These are phyloP conservation scores for Azolla pinnata DNA, from an alignment of 75 land plant genomes.

Conservation along the genomic window DNA sequence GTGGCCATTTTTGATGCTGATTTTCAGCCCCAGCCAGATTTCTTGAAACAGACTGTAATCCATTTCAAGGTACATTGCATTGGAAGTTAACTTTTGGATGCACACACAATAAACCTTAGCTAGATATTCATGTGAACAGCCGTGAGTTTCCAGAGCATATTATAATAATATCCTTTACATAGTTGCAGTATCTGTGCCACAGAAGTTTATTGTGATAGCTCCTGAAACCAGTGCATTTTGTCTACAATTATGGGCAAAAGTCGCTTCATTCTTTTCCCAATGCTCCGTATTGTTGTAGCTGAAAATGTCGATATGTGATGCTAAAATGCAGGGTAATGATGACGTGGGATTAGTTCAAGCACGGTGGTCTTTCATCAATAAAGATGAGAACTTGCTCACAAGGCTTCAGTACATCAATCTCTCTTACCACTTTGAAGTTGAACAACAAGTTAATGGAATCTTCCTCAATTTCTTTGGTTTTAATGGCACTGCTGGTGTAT, in stretches of 20 bases:
- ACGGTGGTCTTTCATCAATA: conserved; percentile 77
- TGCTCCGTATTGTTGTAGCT: neutral
- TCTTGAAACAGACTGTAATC: conserved; percentile 55
- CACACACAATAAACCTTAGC: too few relatives aligned
- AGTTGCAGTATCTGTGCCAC: too few relatives aligned
- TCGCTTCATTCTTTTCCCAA: too few relatives aligned
- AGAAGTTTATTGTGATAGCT: too few relatives aligned
- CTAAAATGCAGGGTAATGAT: conserved; percentile 57
- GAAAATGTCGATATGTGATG: neutral
- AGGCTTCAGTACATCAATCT: conserved; percentile 72
- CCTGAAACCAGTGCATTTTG: too few relatives aligned
- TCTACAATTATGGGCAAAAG: too few relatives aligned
- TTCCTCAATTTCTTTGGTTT: conserved; percentile 77
- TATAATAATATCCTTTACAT: too few relatives aligned
- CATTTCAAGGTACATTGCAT: conserved; percentile 65
- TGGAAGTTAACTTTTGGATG: too few relatives aligned
- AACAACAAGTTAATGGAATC: conserved; percentile 84
- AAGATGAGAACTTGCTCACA: conserved; percentile 70
- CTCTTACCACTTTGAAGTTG: conserved; percentile 75
- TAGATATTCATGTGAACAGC: too few relatives aligned
- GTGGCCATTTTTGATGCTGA: conserved; percentile 87
- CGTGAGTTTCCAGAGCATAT: too few relatives aligned
- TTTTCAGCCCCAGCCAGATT: conserved; percentile 73
- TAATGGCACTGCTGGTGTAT: conserved; percentile 69
- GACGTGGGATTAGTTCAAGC: conserved; percentile 77